A percentile compares a stretch with the other conserved stretches of the same genome.
phyloP scores from a whole-genome alignment of 306 rosid species.

The Luffa acutangula region DNA sequence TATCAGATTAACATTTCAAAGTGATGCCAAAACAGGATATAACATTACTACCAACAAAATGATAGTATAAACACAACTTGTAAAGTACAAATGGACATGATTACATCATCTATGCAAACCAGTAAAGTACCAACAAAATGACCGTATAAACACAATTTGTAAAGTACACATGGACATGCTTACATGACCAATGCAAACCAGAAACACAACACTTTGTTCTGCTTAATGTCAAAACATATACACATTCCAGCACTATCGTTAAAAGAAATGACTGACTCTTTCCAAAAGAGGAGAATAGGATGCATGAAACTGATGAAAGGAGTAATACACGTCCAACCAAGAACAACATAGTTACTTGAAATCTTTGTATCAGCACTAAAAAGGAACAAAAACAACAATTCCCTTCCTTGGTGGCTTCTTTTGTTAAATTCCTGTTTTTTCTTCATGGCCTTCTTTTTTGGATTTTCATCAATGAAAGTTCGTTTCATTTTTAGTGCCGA shows the following conservation, averaged over 20 bases:
- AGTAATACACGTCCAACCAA: not conserved
- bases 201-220: not conserved
- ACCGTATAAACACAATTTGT: not conserved
- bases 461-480: not conserved
- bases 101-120: not conserved
- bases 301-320: not conserved
- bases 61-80: not conserved
- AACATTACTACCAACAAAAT: not conserved
- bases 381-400: not conserved
- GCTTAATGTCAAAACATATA: not conserved
- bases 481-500: too few species aligned
- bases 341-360: not conserved
- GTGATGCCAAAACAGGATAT: not conserved
- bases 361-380: not conserved
- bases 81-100: not conserved
- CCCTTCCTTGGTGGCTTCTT: not conserved
- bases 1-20: not conserved
- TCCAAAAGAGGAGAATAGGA: not conserved
- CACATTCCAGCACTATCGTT: not conserved
- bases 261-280: not conserved
- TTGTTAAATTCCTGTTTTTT: not conserved
- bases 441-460: not conserved
- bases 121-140: not conserved
- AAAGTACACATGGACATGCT: not conserved
- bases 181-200: not conserved